phyloP scores from a whole-genome alignment of 1,139 yeast species.

The Suhomyces bokatorum region DNA sequence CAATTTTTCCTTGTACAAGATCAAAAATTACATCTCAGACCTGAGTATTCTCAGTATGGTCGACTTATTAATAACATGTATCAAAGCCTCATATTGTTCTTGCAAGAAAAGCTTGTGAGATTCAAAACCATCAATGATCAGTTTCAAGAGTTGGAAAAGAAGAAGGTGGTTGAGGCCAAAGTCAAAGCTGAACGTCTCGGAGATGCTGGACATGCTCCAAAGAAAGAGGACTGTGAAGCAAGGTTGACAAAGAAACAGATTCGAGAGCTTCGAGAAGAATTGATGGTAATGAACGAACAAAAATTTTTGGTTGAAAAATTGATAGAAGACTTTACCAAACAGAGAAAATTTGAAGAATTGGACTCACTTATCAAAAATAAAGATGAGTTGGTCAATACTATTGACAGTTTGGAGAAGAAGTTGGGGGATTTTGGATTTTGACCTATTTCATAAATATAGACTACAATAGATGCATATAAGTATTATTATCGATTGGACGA shows the following conservation, averaged over 20 bases:
- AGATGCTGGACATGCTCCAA: background rate
- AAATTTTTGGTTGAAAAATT: conserved; percentile 65
- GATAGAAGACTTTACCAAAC: conserved; percentile 60
- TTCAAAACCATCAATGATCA: conserved; percentile 32
- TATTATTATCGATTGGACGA: no score
- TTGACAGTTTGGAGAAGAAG: conserved; percentile 46
- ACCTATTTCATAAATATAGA: background rate
- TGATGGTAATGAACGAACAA: conserved; percentile 88
- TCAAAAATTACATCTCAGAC: conserved; percentile 20
- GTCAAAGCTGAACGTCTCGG: background rate
- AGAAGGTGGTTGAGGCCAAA: conserved; percentile 7
- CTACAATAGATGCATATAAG: background rate
- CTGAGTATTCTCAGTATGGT: conserved; percentile 16
- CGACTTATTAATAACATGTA: conserved; percentile 35
- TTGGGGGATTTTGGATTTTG: conserved; percentile 70
- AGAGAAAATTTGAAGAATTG: conserved; percentile 77
- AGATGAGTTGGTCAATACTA: conserved; percentile 56
- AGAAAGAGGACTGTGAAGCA: conserved; percentile 18
- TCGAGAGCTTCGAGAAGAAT: conserved; percentile 63
- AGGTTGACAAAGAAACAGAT: conserved; percentile 51
- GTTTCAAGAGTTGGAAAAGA: conserved; percentile 26
- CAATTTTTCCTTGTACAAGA: conserved; percentile 23
- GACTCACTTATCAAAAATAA: conserved; percentile 59
- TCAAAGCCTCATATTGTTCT: conserved; percentile 33
- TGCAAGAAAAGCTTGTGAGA: conserved; percentile 35